Base-by-base conservation (phyloP, 2,329 filamentous ascomycete species). In the Gaeumannomyces sp. region DNA sequence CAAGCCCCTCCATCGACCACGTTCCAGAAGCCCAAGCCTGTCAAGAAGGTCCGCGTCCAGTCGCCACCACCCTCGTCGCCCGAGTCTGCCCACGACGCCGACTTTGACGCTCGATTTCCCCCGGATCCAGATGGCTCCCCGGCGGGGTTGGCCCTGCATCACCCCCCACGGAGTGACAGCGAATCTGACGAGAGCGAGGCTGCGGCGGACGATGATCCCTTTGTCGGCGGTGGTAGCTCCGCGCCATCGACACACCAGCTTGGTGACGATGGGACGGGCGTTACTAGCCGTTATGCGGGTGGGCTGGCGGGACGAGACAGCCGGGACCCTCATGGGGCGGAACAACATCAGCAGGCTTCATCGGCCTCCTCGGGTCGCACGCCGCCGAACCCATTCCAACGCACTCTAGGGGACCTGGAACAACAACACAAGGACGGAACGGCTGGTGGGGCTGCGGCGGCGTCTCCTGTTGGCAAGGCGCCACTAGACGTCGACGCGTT, bases 401-500 rank as follows among this genome's bases (percentile, higher is more conserved):
- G 79, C 74, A 84, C 83, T 11, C 71, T 84, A 45, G 78, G 81
- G 59, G 83, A 85, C 62, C 70, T 83, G 63, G 83, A 85, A 65
- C 74, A 73, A 31, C 70, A 72, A 4, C 69, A 69, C 28, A 73
- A 70, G 45, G 72, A 77, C 53, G 71, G 16, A 45, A 6, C 16
- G 16, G 14, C 38, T 11, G 38, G 73, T 56, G 70, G 73, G 25
- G 72, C 77, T 28, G 70, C 74, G 69, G 64, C 75, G 69, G 70
- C 76, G 19, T 27, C 59, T 65, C 1, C 58, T 65, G n/a, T 63
- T 77, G 70, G 76, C 11, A 81, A 77, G 69, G 77, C 74, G 25
- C 81, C 85, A 0, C 76, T 94, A 68, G 90, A 95, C 72, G 91
- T 94, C 1, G 87, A 92, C 72, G 87, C 90, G 10, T 95, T 95